Conservation (phyloP, 2,329 filamentous ascomycete species). For the Celoporthe dispersa region DNA sequence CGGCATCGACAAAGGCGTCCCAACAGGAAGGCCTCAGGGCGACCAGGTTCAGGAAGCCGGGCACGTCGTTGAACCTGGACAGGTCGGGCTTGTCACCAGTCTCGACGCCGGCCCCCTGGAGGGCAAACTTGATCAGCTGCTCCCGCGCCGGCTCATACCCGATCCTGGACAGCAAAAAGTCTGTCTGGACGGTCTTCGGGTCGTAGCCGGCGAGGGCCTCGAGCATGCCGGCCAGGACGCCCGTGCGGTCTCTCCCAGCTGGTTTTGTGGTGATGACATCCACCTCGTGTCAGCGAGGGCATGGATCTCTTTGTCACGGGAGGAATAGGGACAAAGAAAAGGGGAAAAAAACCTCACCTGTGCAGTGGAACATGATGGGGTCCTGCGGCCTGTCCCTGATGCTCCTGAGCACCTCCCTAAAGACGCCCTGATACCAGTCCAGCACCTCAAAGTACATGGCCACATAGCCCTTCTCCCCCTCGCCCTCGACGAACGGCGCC, state of each 20-base stretch:
- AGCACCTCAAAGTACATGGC: conserved; percentile 54
- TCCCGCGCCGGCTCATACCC: conserved; percentile 56
- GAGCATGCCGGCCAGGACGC: conserved; percentile 55
- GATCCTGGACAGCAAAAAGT: conserved; percentile 60
- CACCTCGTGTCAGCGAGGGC: background rate
- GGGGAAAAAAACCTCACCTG: conserved; percentile 47
- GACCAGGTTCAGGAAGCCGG: conserved; percentile 55
- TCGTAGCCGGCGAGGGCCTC: conserved; percentile 53
- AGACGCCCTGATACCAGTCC: conserved; percentile 46
- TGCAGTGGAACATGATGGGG: conserved; percentile 59
- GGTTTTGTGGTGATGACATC: conserved; percentile 32
- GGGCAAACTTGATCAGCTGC: conserved; percentile 49
- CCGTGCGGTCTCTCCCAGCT: conserved; percentile 59
- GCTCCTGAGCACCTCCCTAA: conserved; percentile 52
- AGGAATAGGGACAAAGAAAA: background rate
- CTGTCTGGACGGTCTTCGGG: conserved; percentile 47
- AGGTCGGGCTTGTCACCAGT: conserved; percentile 40
- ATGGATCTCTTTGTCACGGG: background rate
- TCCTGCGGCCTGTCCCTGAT: conserved; percentile 50
- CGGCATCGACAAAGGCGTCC: conserved; percentile 49
- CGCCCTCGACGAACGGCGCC: conserved; percentile 48
- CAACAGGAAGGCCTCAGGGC: conserved; percentile 50
- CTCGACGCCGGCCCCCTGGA: conserved; percentile 30
- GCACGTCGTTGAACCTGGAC: conserved; percentile 38
- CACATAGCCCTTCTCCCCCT: conserved; percentile 49